Evolutionary conservation across 2,329 filamentous ascomycete genomes (phyloP).

Genomic region (Fusarium sp.): DNA sequence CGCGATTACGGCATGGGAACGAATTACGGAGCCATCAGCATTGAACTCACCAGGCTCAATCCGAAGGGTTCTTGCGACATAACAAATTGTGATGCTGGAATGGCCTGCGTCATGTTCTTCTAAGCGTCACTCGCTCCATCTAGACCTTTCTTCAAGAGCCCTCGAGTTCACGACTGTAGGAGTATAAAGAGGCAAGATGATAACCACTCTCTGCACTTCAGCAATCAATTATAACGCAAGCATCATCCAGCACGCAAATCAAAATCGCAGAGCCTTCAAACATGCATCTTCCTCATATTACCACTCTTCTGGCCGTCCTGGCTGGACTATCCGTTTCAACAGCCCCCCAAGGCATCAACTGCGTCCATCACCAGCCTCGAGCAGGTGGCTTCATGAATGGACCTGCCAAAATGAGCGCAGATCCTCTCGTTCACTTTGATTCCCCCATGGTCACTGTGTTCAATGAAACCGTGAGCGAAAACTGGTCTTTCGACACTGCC

Average conservation of each 20-base stretch:
- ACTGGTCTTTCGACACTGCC: slow-evolving; percentile 25
- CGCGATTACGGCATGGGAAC: neutral
- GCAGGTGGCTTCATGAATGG: too few species aligned
- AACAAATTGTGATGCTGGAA: neutral
- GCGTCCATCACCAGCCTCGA: too few species aligned
- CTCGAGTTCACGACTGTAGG: neutral
- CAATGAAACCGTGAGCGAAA: too few species aligned
- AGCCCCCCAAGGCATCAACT: too few species aligned
- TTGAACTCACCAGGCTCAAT: neutral
- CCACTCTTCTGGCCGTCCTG: too few species aligned
- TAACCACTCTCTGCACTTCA: neutral
- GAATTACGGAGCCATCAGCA: neutral
- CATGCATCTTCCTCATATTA: too few species aligned
- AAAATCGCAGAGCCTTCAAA: too few species aligned
- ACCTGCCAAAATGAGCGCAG: too few species aligned
- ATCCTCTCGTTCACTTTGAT: too few species aligned
- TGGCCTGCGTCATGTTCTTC: neutral
- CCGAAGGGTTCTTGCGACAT: neutral
- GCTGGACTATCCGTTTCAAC: too few species aligned
- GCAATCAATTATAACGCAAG: neutral
- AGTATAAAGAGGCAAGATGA: neutral
- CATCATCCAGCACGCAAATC: too few species aligned
- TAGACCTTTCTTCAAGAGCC: neutral
- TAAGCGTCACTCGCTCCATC: neutral
- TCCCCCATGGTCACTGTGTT: too few species aligned